phyloP scores from a whole-genome alignment of 73 alveolate genomes.

The Diophrys sp. region DNA sequence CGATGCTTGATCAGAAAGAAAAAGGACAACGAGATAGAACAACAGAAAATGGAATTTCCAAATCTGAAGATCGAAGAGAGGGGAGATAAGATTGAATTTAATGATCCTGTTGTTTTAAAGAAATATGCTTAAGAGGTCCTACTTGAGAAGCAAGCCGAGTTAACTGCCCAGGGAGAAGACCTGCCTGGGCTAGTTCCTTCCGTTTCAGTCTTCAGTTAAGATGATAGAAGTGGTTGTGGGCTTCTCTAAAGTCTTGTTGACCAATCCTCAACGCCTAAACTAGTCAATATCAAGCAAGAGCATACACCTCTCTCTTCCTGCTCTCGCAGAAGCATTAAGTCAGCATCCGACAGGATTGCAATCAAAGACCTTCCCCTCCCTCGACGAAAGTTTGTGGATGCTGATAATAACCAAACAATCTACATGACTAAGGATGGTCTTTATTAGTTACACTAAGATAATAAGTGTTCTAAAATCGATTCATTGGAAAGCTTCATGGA shows the following conservation, averaged over 20 bases:
- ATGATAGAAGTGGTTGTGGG: neutral
- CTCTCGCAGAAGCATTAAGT: no score
- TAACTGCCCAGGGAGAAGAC: neutral
- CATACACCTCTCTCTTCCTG: neutral
- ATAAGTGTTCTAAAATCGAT: no score
- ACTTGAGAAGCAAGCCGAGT: neutral
- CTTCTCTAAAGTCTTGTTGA: no score
- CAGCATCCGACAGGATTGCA: neutral
- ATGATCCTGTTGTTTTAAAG: no score
- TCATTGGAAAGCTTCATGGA: no score
- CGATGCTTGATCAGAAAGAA: neutral
- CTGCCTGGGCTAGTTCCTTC: neutral
- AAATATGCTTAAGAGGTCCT: neutral
- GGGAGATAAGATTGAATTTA: neutral
- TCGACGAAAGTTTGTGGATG: neutral
- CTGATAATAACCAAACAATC: neutral
- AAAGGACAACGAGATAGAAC: neutral
- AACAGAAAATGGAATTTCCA: neutral
- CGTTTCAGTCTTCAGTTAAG: neutral
- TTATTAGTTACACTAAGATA: no score
- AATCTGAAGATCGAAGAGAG: neutral
- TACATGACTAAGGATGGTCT: neutral
- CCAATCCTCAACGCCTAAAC: no score
- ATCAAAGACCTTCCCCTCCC: neutral
- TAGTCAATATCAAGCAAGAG: neutral